Evolutionary conservation across 1,284 basidiomycete genomes (phyloP), one percentile per base, ranked within the genome.

Genomic region (Mrakiaceae sp.): DNA sequence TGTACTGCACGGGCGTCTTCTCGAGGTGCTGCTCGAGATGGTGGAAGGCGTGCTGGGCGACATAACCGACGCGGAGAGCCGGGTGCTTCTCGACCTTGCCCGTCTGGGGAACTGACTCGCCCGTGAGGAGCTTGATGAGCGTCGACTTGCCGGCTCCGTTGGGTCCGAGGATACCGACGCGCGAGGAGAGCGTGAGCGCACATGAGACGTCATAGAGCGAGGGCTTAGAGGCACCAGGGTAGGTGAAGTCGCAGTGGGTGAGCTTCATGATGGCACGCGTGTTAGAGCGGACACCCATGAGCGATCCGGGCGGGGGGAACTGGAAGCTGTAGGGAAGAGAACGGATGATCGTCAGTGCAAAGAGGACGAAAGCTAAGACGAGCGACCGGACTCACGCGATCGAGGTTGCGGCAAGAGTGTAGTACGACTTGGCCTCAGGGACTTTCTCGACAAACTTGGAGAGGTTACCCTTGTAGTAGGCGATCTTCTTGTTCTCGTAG

Each of bases 21-120:
- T 95, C 91, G 57, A 96, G 76, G 79, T 97, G 92, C 72, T 84
- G 85, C 76, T 96, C 92, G 72, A 94, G 88, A 75, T 96, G 93
- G 79, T 95, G 92, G 66, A 93, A 96, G 40, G 93, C 93, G 77
- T 98, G 95, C 75, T 98, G 95, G 9, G 95, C 95, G 70, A 98
- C 93, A 78, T 97, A 97, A 64, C 94, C 96, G 67, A 98, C 90
- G 72, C 95, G 90, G 65, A 98, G 79, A 53, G 93, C 84, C 48
- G 95, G 95, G 74, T 98, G 95, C 76, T 97, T 98, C 80, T 95
- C 92, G 55, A 96, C 92, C 57, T 85, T 84, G 65, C 95, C 95
- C 76, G 90, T 84, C 77, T 97, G 92, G 55, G 96, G 94, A 50
- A 86, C 81, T 12, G 90, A 91, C 78, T 98, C 95, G 69, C 96